Percentiles rank a stretch among this genome's conserved stretches.
These are phyloP conservation scores for Xylariaceae sp. DNA, from an alignment of 2,329 filamentous ascomycete genomes.

Conservation along the genomic window DNA sequence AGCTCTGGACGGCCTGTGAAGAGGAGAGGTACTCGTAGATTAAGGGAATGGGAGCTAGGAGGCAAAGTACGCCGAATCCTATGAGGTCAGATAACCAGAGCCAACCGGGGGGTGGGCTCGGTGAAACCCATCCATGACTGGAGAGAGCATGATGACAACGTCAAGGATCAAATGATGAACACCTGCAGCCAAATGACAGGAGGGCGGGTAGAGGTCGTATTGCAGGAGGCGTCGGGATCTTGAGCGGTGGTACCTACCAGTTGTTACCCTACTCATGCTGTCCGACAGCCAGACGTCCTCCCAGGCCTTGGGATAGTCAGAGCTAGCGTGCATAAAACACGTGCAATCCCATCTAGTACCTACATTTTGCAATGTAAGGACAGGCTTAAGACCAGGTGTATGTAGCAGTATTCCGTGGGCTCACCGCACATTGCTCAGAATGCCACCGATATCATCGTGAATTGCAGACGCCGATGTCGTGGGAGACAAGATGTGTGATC, in stretches of 20 bases:
- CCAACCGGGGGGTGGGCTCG: not conserved
- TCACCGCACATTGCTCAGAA: not conserved
- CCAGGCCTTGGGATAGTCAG: not conserved
- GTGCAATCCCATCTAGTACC: not conserved
- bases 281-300: not conserved
- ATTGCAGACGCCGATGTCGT: not conserved
- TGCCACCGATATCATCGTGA: not conserved
- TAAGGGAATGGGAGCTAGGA: not conserved
- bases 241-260: not conserved
- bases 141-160: constrained; percentile 3
- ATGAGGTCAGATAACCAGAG: not conserved
- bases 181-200: constrained; percentile 5
- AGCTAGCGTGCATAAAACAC: not conserved
- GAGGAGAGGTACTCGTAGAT: not conserved
- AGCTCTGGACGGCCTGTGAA: constrained; percentile 7
- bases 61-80: not conserved
- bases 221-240: constrained; percentile 1
- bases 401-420: not conserved
- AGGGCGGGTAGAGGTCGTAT: not conserved
- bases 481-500: not conserved
- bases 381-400: not conserved
- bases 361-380: not conserved
- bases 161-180: not conserved
- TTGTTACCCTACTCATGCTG: not conserved
- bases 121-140: constrained; percentile 5